Percentiles rank a stretch among this genome's conserved stretches.
These are phyloP conservation scores for Simplicillium sp. DNA, from an alignment of 2,329 filamentous ascomycete genomes.

Conservation along the genomic window DNA sequence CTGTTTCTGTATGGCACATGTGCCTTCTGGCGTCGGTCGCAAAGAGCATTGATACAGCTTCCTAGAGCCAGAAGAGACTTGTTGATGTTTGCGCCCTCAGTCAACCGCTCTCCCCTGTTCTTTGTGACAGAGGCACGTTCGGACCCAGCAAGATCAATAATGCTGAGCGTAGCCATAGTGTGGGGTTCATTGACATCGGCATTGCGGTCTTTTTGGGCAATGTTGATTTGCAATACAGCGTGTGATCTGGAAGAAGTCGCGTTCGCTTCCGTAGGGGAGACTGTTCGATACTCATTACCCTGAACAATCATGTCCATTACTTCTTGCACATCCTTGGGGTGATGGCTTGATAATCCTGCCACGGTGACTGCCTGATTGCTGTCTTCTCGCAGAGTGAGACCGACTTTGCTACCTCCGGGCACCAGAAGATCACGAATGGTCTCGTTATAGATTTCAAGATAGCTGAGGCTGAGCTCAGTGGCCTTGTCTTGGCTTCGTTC, in stretches of 20 bases:
- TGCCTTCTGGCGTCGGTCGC: conserved; percentile 81
- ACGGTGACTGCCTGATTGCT: conserved; percentile 89
- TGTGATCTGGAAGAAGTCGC: conserved; percentile 96
- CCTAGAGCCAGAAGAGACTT: conserved; percentile 91
- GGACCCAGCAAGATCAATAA: conserved; percentile 94
- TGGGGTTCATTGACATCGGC: conserved; percentile 88
- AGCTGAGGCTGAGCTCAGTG: conserved; percentile 86
- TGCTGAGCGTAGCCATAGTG: conserved; percentile 95
- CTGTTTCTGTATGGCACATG: conserved; percentile 97
- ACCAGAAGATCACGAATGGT: conserved; percentile 91
- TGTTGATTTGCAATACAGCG: conserved; percentile 93
- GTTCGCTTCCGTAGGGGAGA: conserved; percentile 94
- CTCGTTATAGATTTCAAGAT: conserved; percentile 98
- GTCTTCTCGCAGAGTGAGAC: conserved; percentile 89
- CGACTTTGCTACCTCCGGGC: conserved; percentile 72
- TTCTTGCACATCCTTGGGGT: conserved; percentile 82
- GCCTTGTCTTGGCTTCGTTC: conserved; percentile 79
- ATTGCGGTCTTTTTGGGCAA: conserved; percentile 89
- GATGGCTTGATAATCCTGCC: conserved; percentile 80
- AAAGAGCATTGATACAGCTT: conserved; percentile 96
- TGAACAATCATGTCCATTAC: conserved; percentile 99
- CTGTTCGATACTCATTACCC: conserved; percentile 89
- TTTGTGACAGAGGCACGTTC: conserved; percentile 95
- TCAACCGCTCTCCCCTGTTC: conserved; percentile 81
- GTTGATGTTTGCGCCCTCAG: conserved; percentile 98